Evolutionary conservation across 139 green algal species (phyloP).

Genomic region (Chlorella sp.): DNA sequence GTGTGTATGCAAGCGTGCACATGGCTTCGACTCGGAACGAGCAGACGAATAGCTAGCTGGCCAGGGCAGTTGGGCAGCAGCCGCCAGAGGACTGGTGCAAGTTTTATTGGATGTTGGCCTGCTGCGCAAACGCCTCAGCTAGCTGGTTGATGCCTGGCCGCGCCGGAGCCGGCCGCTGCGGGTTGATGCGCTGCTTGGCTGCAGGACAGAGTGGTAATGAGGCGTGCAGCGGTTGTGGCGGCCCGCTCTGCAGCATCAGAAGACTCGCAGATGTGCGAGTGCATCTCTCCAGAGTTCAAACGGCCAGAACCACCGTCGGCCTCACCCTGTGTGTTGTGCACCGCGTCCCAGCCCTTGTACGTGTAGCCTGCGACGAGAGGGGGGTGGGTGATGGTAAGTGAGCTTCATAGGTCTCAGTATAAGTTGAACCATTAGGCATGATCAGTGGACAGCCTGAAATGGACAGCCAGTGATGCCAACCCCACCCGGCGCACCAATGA

Average conservation of each 20-base stretch:
- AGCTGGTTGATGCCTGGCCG: conserved; percentile 34
- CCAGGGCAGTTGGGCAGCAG: too few relatives aligned
- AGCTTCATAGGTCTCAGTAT: too few relatives aligned
- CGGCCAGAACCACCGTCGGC: too few relatives aligned
- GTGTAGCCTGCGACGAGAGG: conserved; percentile 77
- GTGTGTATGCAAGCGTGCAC: not conserved
- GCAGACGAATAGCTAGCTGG: too few relatives aligned
- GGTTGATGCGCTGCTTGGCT: conserved; percentile 35
- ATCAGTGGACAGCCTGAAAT: too few relatives aligned
- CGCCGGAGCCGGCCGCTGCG: conserved; percentile 2
- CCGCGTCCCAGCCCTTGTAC: conserved; percentile 95
- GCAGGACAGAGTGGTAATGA: not conserved
- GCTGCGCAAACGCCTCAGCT: conserved; percentile 34
- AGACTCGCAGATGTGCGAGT: too few relatives aligned
- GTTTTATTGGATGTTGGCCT: not conserved
- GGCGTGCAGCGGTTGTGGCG: not conserved
- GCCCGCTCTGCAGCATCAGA: too few relatives aligned
- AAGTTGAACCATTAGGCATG: too few relatives aligned
- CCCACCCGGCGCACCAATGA: conserved; percentile 82
- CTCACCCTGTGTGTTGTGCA: conserved; percentile 39
- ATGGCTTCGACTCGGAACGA: not conserved
- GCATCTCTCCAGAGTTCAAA: too few relatives aligned
- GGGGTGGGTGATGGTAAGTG: too few relatives aligned
- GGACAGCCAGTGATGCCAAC: too few relatives aligned
- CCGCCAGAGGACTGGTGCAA: too few relatives aligned